A percentile compares a stretch with the other conserved stretches of the same genome.
These are phyloP conservation scores for Sporothrix pseudoabietina DNA, from an alignment of 2,329 filamentous ascomycete species.

Conservation along the genomic window DNA sequence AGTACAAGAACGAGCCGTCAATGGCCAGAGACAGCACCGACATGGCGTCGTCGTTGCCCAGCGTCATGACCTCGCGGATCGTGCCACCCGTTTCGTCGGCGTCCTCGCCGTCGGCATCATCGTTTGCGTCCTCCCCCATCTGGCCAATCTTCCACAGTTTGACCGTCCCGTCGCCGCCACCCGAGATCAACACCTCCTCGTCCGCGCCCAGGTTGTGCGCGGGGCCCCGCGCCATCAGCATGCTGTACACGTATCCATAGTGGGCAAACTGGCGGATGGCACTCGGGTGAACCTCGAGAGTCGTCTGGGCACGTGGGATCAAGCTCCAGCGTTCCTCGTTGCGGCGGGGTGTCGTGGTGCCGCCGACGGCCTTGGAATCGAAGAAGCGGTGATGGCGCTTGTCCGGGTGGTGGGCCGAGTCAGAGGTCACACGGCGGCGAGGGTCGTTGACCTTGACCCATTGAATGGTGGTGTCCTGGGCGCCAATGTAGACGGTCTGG, in stretches of 20 bases:
- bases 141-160: slow-evolving; percentile 79
- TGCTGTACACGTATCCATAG: slow-evolving; percentile 94
- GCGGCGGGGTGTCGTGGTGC: slow-evolving; percentile 73
- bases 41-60: slow-evolving; percentile 63
- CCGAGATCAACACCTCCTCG: slow-evolving; percentile 83
- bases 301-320: slow-evolving; percentile 57
- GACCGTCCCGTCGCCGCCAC: slow-evolving; percentile 89
- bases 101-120: slow-evolving; percentile 44
- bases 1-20: slow-evolving; percentile 90
- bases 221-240: slow-evolving; percentile 77
- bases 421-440: slow-evolving; percentile 59
- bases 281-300: slow-evolving; percentile 78
- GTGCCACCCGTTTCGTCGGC: slow-evolving; percentile 59
- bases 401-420: slow-evolving; percentile 70
- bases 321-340: slow-evolving; percentile 60
- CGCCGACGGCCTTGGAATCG: slow-evolving; percentile 84
- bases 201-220: slow-evolving; percentile 68
- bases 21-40: slow-evolving; percentile 77
- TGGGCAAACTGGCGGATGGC: slow-evolving; percentile 89
- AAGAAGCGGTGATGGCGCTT: slow-evolving; percentile 86
- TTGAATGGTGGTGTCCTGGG: slow-evolving; percentile 92
- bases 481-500: slow-evolving; percentile 85
- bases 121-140: slow-evolving; percentile 46
- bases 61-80: slow-evolving; percentile 68
- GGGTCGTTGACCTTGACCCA: slow-evolving; percentile 79